These are phyloP conservation scores for Trichosporon sp. DNA, from an alignment of 1,284 basidiomycete species.

Conservation along the genomic window DNA sequence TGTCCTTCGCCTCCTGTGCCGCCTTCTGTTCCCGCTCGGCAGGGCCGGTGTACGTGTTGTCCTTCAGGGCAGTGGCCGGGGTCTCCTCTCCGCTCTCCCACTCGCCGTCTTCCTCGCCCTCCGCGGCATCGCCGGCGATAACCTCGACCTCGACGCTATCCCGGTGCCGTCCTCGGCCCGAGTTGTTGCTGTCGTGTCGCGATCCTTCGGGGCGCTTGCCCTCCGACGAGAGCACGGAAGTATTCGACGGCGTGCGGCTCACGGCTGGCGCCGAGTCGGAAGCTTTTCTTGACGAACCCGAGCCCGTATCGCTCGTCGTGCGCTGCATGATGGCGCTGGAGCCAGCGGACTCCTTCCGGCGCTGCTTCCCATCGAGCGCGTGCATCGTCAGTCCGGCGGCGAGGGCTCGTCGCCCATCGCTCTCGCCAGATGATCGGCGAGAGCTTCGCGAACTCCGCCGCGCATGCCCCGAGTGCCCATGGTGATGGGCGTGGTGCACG, in stretches of 20 bases:
- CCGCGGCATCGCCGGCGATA: conserved; percentile 18
- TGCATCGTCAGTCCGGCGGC: conserved; percentile 51
- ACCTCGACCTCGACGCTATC: conserved; percentile 27
- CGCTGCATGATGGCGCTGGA: conserved; percentile 10
- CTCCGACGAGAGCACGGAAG: background rate
- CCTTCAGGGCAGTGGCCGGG: conserved; percentile 16
- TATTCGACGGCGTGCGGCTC: conserved; percentile 6
- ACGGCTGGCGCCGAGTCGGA: background rate
- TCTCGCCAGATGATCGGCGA: conserved; percentile 38
- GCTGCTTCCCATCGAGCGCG: conserved; percentile 35
- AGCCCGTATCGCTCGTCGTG: conserved; percentile 3
- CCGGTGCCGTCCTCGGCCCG: background rate
- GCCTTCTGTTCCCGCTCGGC: conserved; percentile 10
- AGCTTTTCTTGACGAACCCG: background rate
- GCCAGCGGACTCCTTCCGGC: background rate
- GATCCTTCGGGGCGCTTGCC: background rate
- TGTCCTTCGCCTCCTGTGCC: conserved; percentile 8
- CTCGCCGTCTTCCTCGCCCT: conserved; percentile 25
- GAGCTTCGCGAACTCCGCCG: conserved; percentile 26
- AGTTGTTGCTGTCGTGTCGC: conserved; percentile 16
- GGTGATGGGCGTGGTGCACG: conserved; percentile 5
- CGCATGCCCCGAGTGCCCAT: conserved; percentile 20
- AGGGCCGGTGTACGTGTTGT: background rate
- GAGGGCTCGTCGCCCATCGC: conserved; percentile 49
- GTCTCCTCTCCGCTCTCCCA: conserved; percentile 34